Conservation (phyloP, 164 flowering plant genomes). For the Nymphaea colorata region DNA sequence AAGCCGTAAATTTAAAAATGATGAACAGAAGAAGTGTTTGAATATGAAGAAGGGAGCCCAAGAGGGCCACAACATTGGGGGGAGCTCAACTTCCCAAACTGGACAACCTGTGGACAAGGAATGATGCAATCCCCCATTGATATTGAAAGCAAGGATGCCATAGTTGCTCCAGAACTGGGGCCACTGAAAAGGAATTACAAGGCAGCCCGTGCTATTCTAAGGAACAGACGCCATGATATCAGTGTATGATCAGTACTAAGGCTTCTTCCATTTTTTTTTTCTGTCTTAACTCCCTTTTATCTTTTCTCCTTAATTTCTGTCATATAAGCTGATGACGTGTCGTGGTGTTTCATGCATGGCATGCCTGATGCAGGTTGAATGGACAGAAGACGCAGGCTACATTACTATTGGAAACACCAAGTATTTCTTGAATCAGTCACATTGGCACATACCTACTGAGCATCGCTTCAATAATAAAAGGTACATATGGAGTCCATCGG, state of each 20-base stretch:
- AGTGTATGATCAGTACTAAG: constrained; percentile 18
- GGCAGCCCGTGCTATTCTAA: constrained; percentile 32
- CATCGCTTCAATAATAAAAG: constrained; percentile 11
- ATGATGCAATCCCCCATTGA: constrained; percentile 69
- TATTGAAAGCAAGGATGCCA: constrained; percentile 22
- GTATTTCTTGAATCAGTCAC: constrained; percentile 5
- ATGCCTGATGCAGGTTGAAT: constrained; percentile 4
- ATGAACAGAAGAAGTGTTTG: constrained; percentile 25
- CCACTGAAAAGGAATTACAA: constrained; percentile 30
- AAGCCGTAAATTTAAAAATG: too few relatives aligned
- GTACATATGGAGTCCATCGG: background rate
- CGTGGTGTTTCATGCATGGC: too few relatives aligned
- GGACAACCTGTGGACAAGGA: constrained; percentile 48
- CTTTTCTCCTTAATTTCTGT: too few relatives aligned
- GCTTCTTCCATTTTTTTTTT: too few relatives aligned
- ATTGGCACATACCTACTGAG: constrained; percentile 15
- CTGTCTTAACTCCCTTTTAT: too few relatives aligned
- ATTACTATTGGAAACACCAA: constrained; percentile 6
- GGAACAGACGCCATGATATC: constrained; percentile 68
- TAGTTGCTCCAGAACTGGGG: constrained; percentile 21
- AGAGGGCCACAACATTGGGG: constrained; percentile 69
- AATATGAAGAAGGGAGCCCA: constrained; percentile 22
- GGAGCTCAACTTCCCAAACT: constrained; percentile 21
- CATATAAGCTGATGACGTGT: too few relatives aligned
- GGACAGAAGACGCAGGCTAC: constrained; percentile 6